Conservation (phyloP, 345 rosid genomes). For the Toxicodendron radicans region DNA sequence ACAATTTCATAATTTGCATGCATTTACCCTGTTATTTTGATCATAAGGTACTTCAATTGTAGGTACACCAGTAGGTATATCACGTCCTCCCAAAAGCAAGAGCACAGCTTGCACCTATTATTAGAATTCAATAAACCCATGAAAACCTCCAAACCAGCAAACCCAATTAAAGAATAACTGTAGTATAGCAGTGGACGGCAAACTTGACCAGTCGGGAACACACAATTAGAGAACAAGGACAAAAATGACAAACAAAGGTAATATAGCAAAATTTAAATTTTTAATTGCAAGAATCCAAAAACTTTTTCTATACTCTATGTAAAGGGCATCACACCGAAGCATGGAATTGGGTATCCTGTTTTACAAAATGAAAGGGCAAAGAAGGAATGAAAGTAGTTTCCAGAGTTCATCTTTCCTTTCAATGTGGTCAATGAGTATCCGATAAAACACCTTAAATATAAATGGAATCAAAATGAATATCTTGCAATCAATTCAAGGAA, state of each 20-base stretch:
- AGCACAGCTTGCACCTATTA: conserved; percentile 72
- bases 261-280: background rate
- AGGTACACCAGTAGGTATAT: conserved; percentile 55
- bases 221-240: conserved; percentile 3
- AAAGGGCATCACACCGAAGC: background rate
- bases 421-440: background rate
- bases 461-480: background rate
- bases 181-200: background rate
- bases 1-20: conserved; percentile 13
- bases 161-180: conserved; percentile 5
- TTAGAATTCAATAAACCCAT: background rate
- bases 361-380: background rate
- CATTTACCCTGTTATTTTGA: conserved; percentile 46
- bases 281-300: conserved; percentile 3
- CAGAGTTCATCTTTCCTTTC: background rate
- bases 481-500: background rate
- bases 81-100: conserved; percentile 62
- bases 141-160: background rate
- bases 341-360: background rate
- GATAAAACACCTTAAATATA: background rate
- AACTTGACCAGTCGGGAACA: background rate
- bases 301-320: background rate
- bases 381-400: background rate
- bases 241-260: background rate
- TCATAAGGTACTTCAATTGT: conserved; percentile 48